Base-by-base conservation (phyloP, 805 yeast genomes). In the Kodamaea laetipori region DNA sequence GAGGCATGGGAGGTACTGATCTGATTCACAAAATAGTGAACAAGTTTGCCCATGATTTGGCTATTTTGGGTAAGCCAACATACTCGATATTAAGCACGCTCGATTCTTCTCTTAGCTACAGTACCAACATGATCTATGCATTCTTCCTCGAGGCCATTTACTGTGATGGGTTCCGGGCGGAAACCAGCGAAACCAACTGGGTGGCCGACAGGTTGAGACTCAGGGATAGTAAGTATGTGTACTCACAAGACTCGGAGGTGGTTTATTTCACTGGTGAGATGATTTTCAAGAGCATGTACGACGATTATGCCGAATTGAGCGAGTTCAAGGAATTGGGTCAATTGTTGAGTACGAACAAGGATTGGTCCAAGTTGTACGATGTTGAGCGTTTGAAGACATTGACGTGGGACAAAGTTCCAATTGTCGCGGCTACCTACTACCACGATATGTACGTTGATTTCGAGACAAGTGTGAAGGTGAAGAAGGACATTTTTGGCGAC, bases 101-200 rank as follows among this genome's bases (percentile, higher is more conserved):
- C 9, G 69, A 73, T 47, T 56, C 55, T 35, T 50, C 43, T 17
- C 55, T 63, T 6, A 60, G 72, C 1, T 80, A 78, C 52, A 84
- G 79, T 45, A 73, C 83, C 3, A 80, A 80, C 48, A 59, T 75
- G 23, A 51, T 80, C 12, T 80, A 80, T 52, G 78, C 80, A 2
- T 61, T 81, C 31, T 71, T 78, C 49, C 83, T 78, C 54, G 84
- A 80, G 49, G 78, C 82, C 4, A 78, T 80, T 11, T 80, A 80
- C 55, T 63, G 76, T 46, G 79, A 77, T 50, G 76, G 78, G 0
- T 47, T 47, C 35, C 42, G 48, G 32, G 8, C 35, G 7, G 6
- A 43, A 27, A 37, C 43, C 41, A 7, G 33, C 10, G 60, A 61
- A 1, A 43, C 77, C 4, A 49, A 67, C 39, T 80, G 84, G 84